Conservation (phyloP, 768 basidiomycete species). For the Hypsizygus marmoreus region DNA sequence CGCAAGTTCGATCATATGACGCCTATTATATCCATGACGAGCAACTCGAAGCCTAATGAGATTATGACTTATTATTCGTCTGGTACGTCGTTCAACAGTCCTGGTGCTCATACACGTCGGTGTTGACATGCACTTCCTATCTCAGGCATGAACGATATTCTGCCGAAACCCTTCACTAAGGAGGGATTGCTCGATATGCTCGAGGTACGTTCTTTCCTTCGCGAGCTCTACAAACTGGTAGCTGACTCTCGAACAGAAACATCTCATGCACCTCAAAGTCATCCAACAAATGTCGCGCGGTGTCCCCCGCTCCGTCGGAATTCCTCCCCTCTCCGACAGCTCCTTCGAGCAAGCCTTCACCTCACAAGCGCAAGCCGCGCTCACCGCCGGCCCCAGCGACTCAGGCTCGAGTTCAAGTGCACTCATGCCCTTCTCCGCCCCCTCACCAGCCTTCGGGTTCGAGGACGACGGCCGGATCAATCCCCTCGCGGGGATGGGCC, state of each 20-base stretch:
- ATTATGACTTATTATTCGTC: constrained; percentile 89
- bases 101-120: too few relatives aligned
- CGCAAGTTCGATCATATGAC: constrained; percentile 94
- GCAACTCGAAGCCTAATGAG: constrained; percentile 90
- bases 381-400: constrained; percentile 3
- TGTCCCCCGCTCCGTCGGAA: constrained; percentile 65
- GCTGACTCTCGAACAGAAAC: constrained; percentile 72
- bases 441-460: constrained; percentile 24
- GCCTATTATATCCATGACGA: constrained; percentile 98
- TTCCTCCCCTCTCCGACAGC: constrained; percentile 59
- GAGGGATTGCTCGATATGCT: constrained; percentile 89
- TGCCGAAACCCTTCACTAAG: constrained; percentile 98
- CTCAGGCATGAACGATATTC: constrained; percentile 91
- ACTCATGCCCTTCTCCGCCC: constrained; percentile 12
- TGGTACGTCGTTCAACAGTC: constrained; percentile 42
- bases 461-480: constrained; percentile 67
- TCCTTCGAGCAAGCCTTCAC: constrained; percentile 58
- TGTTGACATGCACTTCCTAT: not conserved
- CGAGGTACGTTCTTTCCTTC: constrained; percentile 54
- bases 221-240: too few relatives aligned
- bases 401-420: constrained; percentile 3
- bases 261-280: constrained; percentile 83
- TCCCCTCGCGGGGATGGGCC: constrained; percentile 84
- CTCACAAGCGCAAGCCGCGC: constrained; percentile 30
- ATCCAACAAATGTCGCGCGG: constrained; percentile 74